Evolutionary conservation across 2,329 filamentous ascomycete genomes (phyloP).

Genomic region (Plectosphaerella plurivora): DNA sequence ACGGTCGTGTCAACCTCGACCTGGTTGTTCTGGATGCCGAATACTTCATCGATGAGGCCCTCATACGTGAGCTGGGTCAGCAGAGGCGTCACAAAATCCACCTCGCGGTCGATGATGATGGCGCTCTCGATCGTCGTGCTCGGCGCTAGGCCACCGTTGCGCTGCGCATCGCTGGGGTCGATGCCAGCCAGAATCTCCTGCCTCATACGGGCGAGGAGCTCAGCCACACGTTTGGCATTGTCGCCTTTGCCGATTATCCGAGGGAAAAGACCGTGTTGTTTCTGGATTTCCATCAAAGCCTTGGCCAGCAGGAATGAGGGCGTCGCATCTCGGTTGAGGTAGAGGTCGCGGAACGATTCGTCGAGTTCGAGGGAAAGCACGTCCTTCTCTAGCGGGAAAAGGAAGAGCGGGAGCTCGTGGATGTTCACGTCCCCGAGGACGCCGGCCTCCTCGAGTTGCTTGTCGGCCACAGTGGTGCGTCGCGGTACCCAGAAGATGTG

Average conservation of each 20-base stretch:
- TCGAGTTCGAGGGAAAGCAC: slow-evolving; percentile 87
- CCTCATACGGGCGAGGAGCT: slow-evolving; percentile 84
- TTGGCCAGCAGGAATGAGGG: slow-evolving; percentile 85
- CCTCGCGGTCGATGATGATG: slow-evolving; percentile 91
- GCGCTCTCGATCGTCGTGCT: slow-evolving; percentile 86
- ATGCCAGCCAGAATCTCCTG: slow-evolving; percentile 82
- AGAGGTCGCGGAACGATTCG: slow-evolving; percentile 81
- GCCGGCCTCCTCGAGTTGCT: slow-evolving; percentile 86
- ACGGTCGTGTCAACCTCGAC: slow-evolving; percentile 89
- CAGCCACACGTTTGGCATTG: slow-evolving; percentile 82
- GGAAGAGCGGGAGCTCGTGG: slow-evolving; percentile 80
- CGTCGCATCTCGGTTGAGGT: slow-evolving; percentile 85
- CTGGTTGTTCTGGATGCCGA: slow-evolving; percentile 88
- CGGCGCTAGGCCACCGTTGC: slow-evolving; percentile 67
- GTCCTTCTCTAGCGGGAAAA: slow-evolving; percentile 88
- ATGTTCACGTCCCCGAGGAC: slow-evolving; percentile 91
- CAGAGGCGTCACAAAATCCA: slow-evolving; percentile 87
- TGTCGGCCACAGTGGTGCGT: slow-evolving; percentile 85
- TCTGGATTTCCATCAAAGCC: slow-evolving; percentile 91
- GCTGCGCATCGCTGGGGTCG: slow-evolving; percentile 54
- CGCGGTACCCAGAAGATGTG: slow-evolving; percentile 95
- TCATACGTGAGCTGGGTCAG: slow-evolving; percentile 97
- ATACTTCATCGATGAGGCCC: slow-evolving; percentile 89
- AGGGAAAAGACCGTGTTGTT: slow-evolving; percentile 88
- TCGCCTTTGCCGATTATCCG: slow-evolving; percentile 94